Base-by-base conservation (phyloP, 495 filamentous ascomycete genomes). In the Daldinia vernicosa region DNA sequence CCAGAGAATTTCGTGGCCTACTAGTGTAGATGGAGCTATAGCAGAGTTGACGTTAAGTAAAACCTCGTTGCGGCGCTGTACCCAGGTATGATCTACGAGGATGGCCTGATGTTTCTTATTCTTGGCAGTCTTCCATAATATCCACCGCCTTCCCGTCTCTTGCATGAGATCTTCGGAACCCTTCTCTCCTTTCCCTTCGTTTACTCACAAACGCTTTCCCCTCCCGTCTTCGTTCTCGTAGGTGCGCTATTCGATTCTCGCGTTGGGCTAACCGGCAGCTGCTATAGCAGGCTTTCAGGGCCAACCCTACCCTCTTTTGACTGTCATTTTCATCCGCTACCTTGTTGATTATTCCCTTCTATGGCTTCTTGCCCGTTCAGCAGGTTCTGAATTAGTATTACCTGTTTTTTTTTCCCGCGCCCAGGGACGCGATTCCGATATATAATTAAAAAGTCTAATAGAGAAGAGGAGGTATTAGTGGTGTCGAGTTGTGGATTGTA, bases 331-430 rank as follows among this genome's bases (percentile, higher is more conserved):
- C 64, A 71, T 67, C 63, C 75, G 59, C 63, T 55, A 64, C 37
- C 60, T 69, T 56, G 54, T 51, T 50, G 45, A 60, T 74, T 78
- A 60, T 71, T 75, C 67, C 60, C 30, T 80, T 77, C 67, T 40
- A 70, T 75, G 75, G 74, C 77, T 72, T 60, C 75, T 76, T 69
- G 71, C 80, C 77, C 77, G 73, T 83, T 87, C 85, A 87, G 85
- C 85, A 83, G 85, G 85, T 79, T 87, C 85, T 87, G 85, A 86
- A 84, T 80, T 76, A 66, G 62, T 52, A 58, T 66, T 73, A 60
- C 55, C 33, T 58, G 55, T 63, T 39, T 52, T 63, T 45, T 55
- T 61, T 50, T 22, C 30, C 15, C 61, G 45, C 59, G 59, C 63
- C 67, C 7, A 72, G 59, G 57, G 62, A 69, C 61, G 63, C 30